Evolutionary conservation across 805 yeast genomes (phyloP).

Genomic region (Cyberlindnera nakhonratchasimensis): DNA sequence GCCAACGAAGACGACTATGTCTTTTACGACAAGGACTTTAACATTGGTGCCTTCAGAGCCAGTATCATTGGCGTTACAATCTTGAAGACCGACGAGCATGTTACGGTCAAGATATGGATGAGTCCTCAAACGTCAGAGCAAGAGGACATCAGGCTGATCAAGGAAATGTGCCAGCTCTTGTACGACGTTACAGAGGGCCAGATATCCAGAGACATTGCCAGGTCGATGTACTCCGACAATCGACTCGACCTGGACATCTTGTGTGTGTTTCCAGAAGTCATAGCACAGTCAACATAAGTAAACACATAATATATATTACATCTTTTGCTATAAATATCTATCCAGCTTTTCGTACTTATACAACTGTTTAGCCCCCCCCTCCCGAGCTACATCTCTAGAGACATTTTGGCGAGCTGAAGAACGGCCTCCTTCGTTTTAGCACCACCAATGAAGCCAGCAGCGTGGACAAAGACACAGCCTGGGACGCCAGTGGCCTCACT

Average conservation of each 20-base stretch:
- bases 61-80: constrained; percentile 5
- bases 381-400: constrained; percentile 21
- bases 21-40: constrained; percentile 2
- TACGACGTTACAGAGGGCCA: constrained; percentile 3
- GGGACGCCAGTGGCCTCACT: constrained; percentile 72
- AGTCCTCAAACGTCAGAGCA: background rate
- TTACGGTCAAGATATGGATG: constrained; percentile 3
- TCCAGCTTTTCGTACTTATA: background rate
- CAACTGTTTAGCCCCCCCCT: background rate
- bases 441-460: constrained; percentile 97
- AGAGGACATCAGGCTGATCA: background rate
- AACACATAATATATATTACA: too few relatives aligned
- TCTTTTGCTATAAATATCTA: background rate
- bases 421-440: constrained; percentile 78
- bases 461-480: constrained; percentile 90
- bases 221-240: background rate
- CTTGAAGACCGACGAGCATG: background rate
- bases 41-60: background rate
- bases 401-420: constrained; percentile 60
- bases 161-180: constrained; percentile 4
- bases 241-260: background rate
- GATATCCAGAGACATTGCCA: background rate
- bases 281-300: too few relatives aligned
- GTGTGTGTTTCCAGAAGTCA: background rate
- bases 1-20: constrained; percentile 2